Evolutionary conservation across 164 flowering plant species (phyloP).

Genomic region (Houttuynia cordata): DNA sequence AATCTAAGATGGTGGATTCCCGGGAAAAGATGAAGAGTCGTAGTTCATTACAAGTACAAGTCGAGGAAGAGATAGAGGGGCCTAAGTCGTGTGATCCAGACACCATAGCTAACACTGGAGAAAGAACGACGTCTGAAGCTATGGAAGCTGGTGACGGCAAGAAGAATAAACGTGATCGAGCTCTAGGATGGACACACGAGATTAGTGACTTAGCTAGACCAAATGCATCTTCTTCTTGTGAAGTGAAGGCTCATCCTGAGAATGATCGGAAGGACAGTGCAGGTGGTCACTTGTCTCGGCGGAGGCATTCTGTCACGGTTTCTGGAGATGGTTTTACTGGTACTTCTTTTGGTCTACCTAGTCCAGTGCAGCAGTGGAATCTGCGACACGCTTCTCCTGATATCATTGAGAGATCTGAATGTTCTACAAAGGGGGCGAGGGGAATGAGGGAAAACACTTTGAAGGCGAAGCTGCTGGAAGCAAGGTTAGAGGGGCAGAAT

Average conservation of each 20-base stretch:
- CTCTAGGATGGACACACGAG: conserved; percentile 12
- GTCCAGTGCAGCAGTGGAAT: conserved; percentile 52
- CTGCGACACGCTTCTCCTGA: conserved; percentile 29
- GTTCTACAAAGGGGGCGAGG: conserved; percentile 22
- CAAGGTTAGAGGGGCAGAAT: conserved; percentile 49
- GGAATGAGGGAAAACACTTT: conserved; percentile 42
- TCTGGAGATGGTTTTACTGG: neutral
- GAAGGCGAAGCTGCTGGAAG: conserved; percentile 72
- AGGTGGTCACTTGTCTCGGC: conserved; percentile 16
- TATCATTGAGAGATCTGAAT: conserved; percentile 25
- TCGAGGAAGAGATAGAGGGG: conserved; percentile 24
- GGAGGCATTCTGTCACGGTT: conserved; percentile 16
- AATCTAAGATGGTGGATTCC: conserved; percentile 18
- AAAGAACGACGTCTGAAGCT: conserved; percentile 14
- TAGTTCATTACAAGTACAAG: conserved; percentile 21
- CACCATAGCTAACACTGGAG: conserved; percentile 4
- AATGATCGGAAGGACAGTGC: conserved; percentile 22
- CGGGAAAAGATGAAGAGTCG: conserved; percentile 16
- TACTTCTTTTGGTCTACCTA: conserved; percentile 7
- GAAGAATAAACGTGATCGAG: conserved; percentile 16
- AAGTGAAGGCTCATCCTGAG: conserved; percentile 24
- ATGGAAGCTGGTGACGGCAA: conserved; percentile 13
- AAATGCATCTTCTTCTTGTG: conserved; percentile 27
- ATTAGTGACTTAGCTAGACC: conserved; percentile 26
- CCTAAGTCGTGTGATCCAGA: conserved; percentile 8